Conservation (phyloP, 306 rosid genomes). For the Astragalus glycyphyllos region DNA sequence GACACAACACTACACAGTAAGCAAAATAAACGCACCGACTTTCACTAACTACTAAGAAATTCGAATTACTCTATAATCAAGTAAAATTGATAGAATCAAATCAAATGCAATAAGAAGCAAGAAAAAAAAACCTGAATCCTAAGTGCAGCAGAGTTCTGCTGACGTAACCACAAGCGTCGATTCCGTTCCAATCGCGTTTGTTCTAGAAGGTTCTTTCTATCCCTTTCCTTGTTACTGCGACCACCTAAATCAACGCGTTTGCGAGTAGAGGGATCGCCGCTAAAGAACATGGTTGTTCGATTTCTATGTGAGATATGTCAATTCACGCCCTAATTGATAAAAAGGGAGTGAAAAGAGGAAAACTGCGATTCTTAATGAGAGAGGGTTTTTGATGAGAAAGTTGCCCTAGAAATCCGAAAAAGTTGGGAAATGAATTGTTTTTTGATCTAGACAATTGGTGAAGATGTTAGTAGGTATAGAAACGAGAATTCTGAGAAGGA, state of each 20-base stretch:
- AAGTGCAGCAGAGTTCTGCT: constrained; percentile 75
- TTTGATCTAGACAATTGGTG: background rate
- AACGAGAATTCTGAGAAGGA: constrained; percentile 11
- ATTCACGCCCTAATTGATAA: constrained; percentile 44
- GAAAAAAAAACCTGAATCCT: constrained; percentile 69
- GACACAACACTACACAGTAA: background rate
- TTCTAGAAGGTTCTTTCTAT: constrained; percentile 86
- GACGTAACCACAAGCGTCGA: constrained; percentile 66
- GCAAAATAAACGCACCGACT: constrained; percentile 3
- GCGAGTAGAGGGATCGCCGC: constrained; percentile 91
- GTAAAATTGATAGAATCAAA: constrained; percentile 1
- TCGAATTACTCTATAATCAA: background rate
- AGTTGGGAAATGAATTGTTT: background rate
- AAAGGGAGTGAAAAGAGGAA: background rate
- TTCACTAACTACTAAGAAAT: background rate
- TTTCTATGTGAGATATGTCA: constrained; percentile 18
- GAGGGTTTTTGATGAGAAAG: background rate
- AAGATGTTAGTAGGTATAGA: constrained; percentile 27
- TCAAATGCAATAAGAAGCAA: constrained; percentile 16
- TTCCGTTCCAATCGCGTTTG: constrained; percentile 89
- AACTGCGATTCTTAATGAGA: constrained; percentile 36
- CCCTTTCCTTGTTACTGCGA: constrained; percentile 88
- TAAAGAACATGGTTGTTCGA: constrained; percentile 69
- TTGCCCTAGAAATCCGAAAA: constrained; percentile 46
- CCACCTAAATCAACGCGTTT: constrained; percentile 98